These are phyloP conservation scores for Xylaria sp. DNA, from an alignment of 2,329 filamentous ascomycete species.

Conservation along the genomic window DNA sequence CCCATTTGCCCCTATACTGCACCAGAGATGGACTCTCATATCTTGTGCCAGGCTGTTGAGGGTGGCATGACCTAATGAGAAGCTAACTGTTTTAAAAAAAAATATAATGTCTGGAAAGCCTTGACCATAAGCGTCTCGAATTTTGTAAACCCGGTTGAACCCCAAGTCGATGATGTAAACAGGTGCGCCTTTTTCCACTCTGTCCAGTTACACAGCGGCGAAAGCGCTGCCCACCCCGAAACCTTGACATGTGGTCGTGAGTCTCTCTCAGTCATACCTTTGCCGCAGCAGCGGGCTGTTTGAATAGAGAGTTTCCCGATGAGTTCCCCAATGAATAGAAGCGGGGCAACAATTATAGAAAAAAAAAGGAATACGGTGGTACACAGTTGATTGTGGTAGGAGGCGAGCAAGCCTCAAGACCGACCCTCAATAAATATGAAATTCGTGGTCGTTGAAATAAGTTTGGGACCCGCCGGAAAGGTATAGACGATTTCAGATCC, in stretches of 20 bases:
- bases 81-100: conserved; percentile 15
- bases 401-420: background rate
- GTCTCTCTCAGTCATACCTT: conserved; percentile 2
- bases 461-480: background rate
- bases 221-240: conserved; percentile 26
- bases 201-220: conserved; percentile 31
- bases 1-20: conserved; percentile 44
- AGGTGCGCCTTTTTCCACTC: conserved; percentile 34
- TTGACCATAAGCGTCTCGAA: conserved; percentile 8
- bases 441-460: background rate
- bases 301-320: conserved; percentile 7
- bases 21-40: conserved; percentile 25
- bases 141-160: conserved; percentile 24
- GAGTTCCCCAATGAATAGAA: conserved; percentile 5
- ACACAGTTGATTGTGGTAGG: conserved; percentile 23
- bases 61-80: conserved; percentile 15
- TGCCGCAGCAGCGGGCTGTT: conserved; percentile 3
- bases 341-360: conserved; percentile 16
- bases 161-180: conserved; percentile 30
- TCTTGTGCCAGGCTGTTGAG: conserved; percentile 18
- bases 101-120: conserved; percentile 19
- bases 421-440: background rate
- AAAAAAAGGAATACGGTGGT: conserved; percentile 28
- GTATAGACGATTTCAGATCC: background rate
- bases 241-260: conserved; percentile 15